Evolutionary conservation across 2,329 filamentous ascomycete species (phyloP).

Genomic region (Acephala macrosclerotiorum): DNA sequence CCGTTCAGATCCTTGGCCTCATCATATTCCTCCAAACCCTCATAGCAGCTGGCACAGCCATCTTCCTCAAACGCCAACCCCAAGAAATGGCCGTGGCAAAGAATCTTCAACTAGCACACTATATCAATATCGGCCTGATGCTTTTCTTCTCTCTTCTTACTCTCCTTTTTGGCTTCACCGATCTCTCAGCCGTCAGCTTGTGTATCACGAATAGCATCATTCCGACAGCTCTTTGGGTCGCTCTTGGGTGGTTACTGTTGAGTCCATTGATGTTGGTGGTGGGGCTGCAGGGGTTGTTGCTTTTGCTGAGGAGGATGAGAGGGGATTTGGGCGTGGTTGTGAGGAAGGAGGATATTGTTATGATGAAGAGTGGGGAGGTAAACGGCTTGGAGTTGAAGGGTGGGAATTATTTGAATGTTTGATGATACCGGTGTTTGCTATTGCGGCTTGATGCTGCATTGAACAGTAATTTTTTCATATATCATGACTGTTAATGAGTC

Average conservation of each 20-base stretch:
- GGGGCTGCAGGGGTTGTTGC: neutral
- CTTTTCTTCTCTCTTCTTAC: neutral
- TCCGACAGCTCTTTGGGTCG: neutral
- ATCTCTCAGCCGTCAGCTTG: neutral
- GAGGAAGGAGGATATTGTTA: neutral
- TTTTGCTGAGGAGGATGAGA: conserved; percentile 5
- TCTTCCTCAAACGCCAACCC: neutral
- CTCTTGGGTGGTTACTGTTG: neutral
- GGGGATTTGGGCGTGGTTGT: neutral
- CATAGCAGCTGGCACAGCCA: conserved; percentile 1
- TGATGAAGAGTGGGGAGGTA: neutral
- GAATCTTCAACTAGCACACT: neutral
- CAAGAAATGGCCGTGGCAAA: neutral
- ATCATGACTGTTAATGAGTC: no score
- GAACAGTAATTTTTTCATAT: no score
- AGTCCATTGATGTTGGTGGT: neutral
- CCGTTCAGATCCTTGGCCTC: conserved; percentile 8
- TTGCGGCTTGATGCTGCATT: no score
- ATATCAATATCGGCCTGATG: conserved; percentile 4
- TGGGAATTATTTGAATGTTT: neutral
- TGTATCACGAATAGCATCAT: neutral
- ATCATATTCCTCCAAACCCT: conserved; percentile 8
- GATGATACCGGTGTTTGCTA: neutral
- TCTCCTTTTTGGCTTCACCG: conserved; percentile 8
- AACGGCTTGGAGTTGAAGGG: neutral